Percentiles rank a stretch among this genome's conserved stretches.
These are phyloP conservation scores for Murraya paniculata DNA, from an alignment of 345 rosid species.

Conservation along the genomic window DNA sequence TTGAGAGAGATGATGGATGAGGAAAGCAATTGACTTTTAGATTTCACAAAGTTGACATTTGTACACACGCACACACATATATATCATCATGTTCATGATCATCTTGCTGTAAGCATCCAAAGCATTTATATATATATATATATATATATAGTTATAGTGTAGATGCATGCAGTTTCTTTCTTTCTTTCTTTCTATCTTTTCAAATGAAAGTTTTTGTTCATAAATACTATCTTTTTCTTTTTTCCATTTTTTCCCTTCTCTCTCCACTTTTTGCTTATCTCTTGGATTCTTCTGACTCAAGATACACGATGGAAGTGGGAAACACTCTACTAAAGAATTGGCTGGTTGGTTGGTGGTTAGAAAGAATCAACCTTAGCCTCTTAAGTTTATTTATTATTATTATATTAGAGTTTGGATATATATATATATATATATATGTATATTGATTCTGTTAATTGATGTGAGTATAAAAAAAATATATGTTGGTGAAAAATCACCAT, in stretches of 20 bases:
- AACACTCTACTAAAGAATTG: constrained; percentile 26
- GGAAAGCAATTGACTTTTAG: constrained; percentile 45
- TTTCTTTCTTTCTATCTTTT: background rate
- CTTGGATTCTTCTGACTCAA: constrained; percentile 38
- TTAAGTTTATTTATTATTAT: background rate
- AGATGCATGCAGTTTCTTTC: background rate
- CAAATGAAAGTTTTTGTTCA: background rate
- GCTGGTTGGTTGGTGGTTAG: constrained; percentile 17
- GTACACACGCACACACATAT: background rate
- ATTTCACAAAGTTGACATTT: constrained; percentile 38
- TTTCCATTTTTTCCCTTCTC: too few relatives aligned
- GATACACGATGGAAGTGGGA: constrained; percentile 32
- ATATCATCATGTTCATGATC: background rate
- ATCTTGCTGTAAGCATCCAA: constrained; percentile 34
- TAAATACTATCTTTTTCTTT: background rate
- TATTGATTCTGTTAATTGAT: background rate
- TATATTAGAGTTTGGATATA: background rate
- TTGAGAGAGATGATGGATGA: constrained; percentile 15
- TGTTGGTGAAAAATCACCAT: background rate
- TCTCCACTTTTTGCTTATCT: background rate
- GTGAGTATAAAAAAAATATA: too few relatives aligned
- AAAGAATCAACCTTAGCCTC: constrained; percentile 7
- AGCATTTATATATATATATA: constrained; percentile 10
- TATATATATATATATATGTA: too few relatives aligned
- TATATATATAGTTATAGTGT: too few relatives aligned